Evolutionary conservation across 2,329 filamentous ascomycete genomes (phyloP).

Genomic region (Emmonsiellopsis sp.): DNA sequence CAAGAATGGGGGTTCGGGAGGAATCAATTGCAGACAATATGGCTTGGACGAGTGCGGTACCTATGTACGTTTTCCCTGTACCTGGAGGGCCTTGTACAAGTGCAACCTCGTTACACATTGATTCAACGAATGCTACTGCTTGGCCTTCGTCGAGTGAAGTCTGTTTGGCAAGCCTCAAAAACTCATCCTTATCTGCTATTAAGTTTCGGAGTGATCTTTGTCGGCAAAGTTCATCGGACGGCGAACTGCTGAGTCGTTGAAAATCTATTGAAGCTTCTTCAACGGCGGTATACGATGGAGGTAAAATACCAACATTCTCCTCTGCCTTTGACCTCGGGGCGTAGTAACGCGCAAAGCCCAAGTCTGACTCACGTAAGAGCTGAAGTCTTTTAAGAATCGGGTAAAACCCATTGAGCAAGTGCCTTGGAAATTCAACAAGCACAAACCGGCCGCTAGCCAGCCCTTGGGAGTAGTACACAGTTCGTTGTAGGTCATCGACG

Average conservation of each 20-base stretch:
- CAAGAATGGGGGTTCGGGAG: slow-evolving; percentile 19
- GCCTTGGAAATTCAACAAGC: slow-evolving; percentile 15
- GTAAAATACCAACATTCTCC: slow-evolving; percentile 3
- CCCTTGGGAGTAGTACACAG: slow-evolving; percentile 11
- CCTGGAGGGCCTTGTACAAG: slow-evolving; percentile 23
- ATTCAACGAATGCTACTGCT: slow-evolving; percentile 15
- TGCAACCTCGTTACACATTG: slow-evolving; percentile 13
- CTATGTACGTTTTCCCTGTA: slow-evolving; percentile 19
- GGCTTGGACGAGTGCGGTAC: slow-evolving; percentile 14
- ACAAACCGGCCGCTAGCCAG: slow-evolving; percentile 10
- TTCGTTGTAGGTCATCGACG: slow-evolving; percentile 14
- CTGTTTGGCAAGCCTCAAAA: slow-evolving; percentile 7
- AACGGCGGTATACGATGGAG: slow-evolving; percentile 4
- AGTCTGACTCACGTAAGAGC: slow-evolving; percentile 5
- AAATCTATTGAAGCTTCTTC: not conserved
- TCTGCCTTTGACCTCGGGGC: slow-evolving; percentile 9
- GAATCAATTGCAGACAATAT: slow-evolving; percentile 16
- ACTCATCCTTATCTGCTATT: slow-evolving; percentile 4
- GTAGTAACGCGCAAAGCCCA: slow-evolving; percentile 15
- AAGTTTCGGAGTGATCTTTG: not conserved
- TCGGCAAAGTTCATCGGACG: not conserved
- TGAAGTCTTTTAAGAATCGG: slow-evolving; percentile 13
- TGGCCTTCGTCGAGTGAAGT: slow-evolving; percentile 18
- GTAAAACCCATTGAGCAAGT: slow-evolving; percentile 14
- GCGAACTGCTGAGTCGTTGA: not conserved